Conservation (phyloP, 306 rosid genomes). For the Prunus persica region Prunus_persica_NCBIv2 NC_034011.1:1372001-1372500, state of each 20-base stretch:
- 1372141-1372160: not conserved
- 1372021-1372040: not conserved
- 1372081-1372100: not conserved
- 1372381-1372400: slow-evolving; percentile 99
- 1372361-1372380: slow-evolving; percentile 29
- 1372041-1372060: not conserved
- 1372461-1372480: slow-evolving; percentile 95
- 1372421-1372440: slow-evolving; percentile 80
- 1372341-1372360: slow-evolving; percentile 6
- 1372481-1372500: slow-evolving; percentile 99
- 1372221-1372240: not conserved
- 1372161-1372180: not conserved
- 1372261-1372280: not conserved
- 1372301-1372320: not conserved
- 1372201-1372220: not conserved
- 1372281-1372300: not conserved
- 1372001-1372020: not conserved
- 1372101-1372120: not conserved
- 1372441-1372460: slow-evolving; percentile 97
- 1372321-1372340: not conserved
- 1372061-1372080: not conserved
- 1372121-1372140: not conserved
- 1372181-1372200: not conserved
- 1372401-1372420: slow-evolving; percentile 99
- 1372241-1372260: not conserved